A percentile compares a stretch with the other conserved stretches of the same genome.
Conservation (phyloP, 108 stramenopile genomes). For the Stephanodiscus minutulus region DNA sequence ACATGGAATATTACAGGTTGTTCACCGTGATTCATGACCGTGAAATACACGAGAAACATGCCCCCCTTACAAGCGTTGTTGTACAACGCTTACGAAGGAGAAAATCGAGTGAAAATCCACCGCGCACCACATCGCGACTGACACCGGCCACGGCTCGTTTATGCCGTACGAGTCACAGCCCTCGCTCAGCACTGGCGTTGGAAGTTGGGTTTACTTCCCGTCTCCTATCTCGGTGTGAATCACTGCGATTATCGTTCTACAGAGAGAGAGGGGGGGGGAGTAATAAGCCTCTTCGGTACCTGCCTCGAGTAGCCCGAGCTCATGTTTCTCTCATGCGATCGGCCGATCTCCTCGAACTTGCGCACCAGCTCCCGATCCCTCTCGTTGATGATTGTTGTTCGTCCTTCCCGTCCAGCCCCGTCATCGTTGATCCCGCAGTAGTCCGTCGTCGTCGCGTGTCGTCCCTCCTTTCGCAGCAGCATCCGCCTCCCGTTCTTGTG, state of each 20-base stretch:
- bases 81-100: too few relatives aligned
- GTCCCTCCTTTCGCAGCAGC: constrained; percentile 29
- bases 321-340: constrained; percentile 25
- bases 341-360: constrained; percentile 20
- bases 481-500: constrained; percentile 29
- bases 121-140: too few relatives aligned
- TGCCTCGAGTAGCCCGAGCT: constrained; percentile 32
- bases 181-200: constrained; percentile 12
- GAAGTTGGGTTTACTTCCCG: too few relatives aligned
- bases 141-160: too few relatives aligned
- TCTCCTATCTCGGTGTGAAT: too few relatives aligned
- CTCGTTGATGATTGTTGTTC: constrained; percentile 7
- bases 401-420: background rate
- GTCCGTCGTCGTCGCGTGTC: background rate
- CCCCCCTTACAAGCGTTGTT: too few relatives aligned
- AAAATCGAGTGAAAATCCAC: too few relatives aligned
- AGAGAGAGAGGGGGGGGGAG: too few relatives aligned
- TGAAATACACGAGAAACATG: too few relatives aligned
- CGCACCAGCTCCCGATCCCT: constrained; percentile 13
- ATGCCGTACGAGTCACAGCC: background rate
- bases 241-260: too few relatives aligned
- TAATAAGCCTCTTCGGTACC: constrained; percentile 12
- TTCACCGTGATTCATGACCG: too few relatives aligned
- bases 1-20: too few relatives aligned
- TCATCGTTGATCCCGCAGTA: background rate